Base-by-base conservation (phyloP, 73 alveolate genomes). In the Uronychia binucleata region DNA sequence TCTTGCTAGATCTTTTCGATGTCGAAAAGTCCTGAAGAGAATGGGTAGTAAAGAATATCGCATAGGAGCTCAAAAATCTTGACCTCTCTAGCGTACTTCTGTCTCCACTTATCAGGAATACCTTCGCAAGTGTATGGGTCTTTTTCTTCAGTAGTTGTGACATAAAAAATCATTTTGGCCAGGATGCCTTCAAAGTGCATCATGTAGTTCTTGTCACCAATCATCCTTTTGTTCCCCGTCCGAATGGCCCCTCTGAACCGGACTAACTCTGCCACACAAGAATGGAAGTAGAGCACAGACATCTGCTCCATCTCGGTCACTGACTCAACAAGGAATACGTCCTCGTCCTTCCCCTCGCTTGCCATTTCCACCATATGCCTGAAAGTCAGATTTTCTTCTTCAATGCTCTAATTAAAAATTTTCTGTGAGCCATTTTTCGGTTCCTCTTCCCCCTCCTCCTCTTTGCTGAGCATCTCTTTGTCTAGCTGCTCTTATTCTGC, bases 301-400 rank as follows among this genome's bases (percentile, higher is more conserved):
- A 28, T 34, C 27, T 59, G 34, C 26, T 90, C 89, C 28, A 34
- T 57, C 58, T 28, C 57, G 57, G 32, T 32, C 26, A 60, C 60
- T 35, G 34, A 46, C 75, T 86, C 77, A 1, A 90, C 26, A 34
- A 86, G 57, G 80, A 90, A 90, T 1, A 83, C 93, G 58, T 90
- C 96, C 33, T 90, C 96, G 29, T 86, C 96, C 46, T 84, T 86
- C 34, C 86, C 74, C 31, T 34, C 74, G 30, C 27, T 32, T 34
- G 46, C 30, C 26, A 84, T 30, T 33, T 59, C 91, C 0, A 91
- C 74, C 31, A 58, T 88, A 81, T 80, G 19, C 59, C 92, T 86
- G 26, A 29, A 75, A 28, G 88, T 84, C 32, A 80, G 84, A 26
- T 79, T 78, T 46, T 77, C 86, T n/a, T n/a, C n/a, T n/a, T n/a